A percentile compares a stretch with the other conserved stretches of the same genome.
phyloP scores from a whole-genome alignment of 129 eudicot genomes.

The Erigeron canadensis region DNA sequence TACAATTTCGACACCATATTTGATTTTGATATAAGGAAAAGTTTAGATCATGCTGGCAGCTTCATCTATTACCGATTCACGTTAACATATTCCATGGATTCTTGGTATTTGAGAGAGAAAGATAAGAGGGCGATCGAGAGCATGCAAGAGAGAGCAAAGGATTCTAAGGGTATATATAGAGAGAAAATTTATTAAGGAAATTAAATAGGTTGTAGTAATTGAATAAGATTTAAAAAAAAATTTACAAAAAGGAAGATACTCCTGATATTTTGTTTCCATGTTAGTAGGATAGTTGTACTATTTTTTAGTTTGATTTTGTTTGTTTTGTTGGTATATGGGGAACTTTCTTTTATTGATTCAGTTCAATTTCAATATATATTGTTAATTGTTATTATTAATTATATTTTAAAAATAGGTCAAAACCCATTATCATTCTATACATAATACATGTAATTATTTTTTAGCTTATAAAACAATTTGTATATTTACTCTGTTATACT shows the following conservation, averaged over 20 bases:
- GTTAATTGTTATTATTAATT: too few relatives aligned
- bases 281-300: slow-evolving; percentile 39
- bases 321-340: slow-evolving; percentile 46
- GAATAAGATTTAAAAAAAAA: not conserved
- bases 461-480: too few relatives aligned
- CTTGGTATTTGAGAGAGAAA: slow-evolving; percentile 4
- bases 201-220: slow-evolving; percentile 1
- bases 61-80: slow-evolving; percentile 54
- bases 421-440: too few relatives aligned
- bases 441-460: too few relatives aligned
- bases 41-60: slow-evolving; percentile 28
- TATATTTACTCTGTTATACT: too few relatives aligned
- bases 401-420: too few relatives aligned
- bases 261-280: slow-evolving; percentile 34
- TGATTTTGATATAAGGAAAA: not conserved
- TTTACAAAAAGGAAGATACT: slow-evolving; percentile 27
- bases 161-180: slow-evolving; percentile 45
- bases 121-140: slow-evolving; percentile 19
- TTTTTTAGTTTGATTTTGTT: slow-evolving; percentile 30
- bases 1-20: too few relatives aligned
- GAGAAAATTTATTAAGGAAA: slow-evolving; percentile 2
- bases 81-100: slow-evolving; percentile 2
- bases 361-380: too few relatives aligned
- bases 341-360: slow-evolving; percentile 16
- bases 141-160: slow-evolving; percentile 25